A percentile compares a stretch with the other conserved stretches of the same genome.
Evolutionary conservation across 192 early-diverging fungal genomes (phyloP).

Genomic region (Thamnidium elegans): DNA sequence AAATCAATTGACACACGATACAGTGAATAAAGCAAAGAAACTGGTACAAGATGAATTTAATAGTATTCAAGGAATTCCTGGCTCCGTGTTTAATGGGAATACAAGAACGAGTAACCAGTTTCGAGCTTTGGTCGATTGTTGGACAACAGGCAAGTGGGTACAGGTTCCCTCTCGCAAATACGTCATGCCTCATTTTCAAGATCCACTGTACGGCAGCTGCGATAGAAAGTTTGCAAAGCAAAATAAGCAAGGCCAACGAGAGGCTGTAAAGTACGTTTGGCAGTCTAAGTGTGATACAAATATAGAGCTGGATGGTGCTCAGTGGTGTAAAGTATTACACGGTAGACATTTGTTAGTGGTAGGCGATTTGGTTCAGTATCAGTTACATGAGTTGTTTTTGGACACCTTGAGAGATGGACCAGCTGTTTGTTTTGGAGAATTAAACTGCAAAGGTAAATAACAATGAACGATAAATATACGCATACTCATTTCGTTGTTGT

Average conservation of each 20-base stretch:
- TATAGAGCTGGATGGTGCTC: background rate
- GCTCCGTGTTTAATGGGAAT: background rate
- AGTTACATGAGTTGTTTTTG: constrained; percentile 53
- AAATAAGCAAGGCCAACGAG: constrained; percentile 9
- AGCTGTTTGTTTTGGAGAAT: constrained; percentile 52
- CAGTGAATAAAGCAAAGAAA: background rate
- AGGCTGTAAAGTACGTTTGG: constrained; percentile 20
- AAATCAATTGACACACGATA: background rate
- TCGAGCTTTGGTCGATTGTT: constrained; percentile 21
- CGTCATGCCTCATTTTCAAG: constrained; percentile 31
- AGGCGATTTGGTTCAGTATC: constrained; percentile 49
- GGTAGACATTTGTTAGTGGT: constrained; percentile 45
- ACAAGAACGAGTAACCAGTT: background rate
- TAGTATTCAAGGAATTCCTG: background rate
- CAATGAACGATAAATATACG: background rate
- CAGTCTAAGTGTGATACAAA: constrained; percentile 9
- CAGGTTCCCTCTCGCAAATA: background rate
- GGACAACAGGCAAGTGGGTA: constrained; percentile 32
- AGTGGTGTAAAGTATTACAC: constrained; percentile 40
- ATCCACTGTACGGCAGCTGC: constrained; percentile 29
- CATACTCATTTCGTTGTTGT: background rate
- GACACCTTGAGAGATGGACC: constrained; percentile 52
- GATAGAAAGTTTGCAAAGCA: constrained; percentile 21
- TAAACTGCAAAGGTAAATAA: constrained; percentile 43
- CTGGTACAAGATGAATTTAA: background rate